Evolutionary conservation across 208 protist species (phyloP).

Genomic region (Acanthamoeba lenticulata): DNA sequence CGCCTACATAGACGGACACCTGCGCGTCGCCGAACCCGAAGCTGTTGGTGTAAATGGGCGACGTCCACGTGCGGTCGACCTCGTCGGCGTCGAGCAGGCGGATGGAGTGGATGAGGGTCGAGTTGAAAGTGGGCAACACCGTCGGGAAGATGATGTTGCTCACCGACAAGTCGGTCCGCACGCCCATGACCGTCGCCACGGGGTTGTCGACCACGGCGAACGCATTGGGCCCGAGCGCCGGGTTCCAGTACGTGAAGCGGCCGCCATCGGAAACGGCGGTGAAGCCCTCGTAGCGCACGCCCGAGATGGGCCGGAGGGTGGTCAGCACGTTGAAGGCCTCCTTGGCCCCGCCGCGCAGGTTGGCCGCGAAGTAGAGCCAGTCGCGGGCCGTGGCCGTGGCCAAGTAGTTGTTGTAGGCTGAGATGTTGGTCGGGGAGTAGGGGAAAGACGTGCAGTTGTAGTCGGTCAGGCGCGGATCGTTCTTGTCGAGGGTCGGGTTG

Average conservation of each 20-base stretch:
- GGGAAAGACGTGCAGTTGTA: background rate
- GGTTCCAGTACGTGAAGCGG: slow-evolving; percentile 75
- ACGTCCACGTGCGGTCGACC: slow-evolving; percentile 53
- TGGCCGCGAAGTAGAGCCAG: slow-evolving; percentile 76
- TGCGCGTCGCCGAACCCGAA: slow-evolving; percentile 72
- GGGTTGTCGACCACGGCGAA: slow-evolving; percentile 71
- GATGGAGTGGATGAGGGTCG: slow-evolving; percentile 14
- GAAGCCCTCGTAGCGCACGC: background rate
- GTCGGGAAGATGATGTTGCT: slow-evolving; percentile 53
- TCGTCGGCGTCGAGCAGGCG: slow-evolving; percentile 66
- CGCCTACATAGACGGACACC: slow-evolving; percentile 68
- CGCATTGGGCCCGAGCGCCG: slow-evolving; percentile 63
- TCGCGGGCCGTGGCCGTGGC: slow-evolving; percentile 63
- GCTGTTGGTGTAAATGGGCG: slow-evolving; percentile 61
- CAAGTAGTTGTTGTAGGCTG: slow-evolving; percentile 68
- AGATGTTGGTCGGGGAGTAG: background rate
- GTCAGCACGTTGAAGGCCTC: slow-evolving; percentile 59
- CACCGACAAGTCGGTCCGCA: slow-evolving; percentile 47
- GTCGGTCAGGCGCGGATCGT: slow-evolving; percentile 15
- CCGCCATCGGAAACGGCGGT: slow-evolving; percentile 66
- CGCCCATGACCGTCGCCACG: slow-evolving; percentile 56
- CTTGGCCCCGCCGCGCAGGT: slow-evolving; percentile 72
- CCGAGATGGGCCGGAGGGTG: background rate
- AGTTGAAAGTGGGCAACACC: slow-evolving; percentile 64
- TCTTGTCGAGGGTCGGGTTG: slow-evolving; percentile 64